A percentile compares a stretch with the other conserved stretches of the same genome.
phyloP scores from a whole-genome alignment of 495 filamentous ascomycete species.

The Tuber calosporum region DNA sequence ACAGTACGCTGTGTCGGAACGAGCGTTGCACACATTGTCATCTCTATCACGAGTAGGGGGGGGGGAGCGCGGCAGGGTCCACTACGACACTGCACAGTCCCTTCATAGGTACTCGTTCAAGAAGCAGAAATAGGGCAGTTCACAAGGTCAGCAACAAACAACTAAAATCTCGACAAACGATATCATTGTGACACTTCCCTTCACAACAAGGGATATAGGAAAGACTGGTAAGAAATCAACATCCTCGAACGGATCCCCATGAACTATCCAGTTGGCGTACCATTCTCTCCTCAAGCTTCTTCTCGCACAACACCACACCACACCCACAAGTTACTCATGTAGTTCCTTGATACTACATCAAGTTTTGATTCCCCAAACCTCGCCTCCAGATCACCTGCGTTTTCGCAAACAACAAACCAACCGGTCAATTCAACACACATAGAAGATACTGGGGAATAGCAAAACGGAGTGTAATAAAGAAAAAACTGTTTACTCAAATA shows the following conservation, averaged over 20 bases:
- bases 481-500: not conserved
- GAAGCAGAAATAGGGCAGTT: not conserved
- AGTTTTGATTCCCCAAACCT: not conserved
- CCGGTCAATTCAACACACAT: not conserved
- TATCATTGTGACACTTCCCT: not conserved
- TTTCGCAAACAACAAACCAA: not conserved
- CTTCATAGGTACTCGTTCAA: not conserved
- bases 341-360: not conserved
- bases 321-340: not conserved
- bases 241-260: not conserved
- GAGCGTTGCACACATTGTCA: too few relatives aligned
- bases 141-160: not conserved
- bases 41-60: too few relatives aligned
- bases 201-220: not conserved
- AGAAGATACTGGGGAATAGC: not conserved
- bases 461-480: not conserved
- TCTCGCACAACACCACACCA: not conserved
- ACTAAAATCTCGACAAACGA: not conserved
- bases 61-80: too few relatives aligned
- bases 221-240: not conserved
- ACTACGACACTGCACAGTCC: too few relatives aligned
- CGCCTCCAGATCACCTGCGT: not conserved
- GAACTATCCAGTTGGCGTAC: not conserved
- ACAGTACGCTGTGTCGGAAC: too few relatives aligned
- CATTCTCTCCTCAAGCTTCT: not conserved